Percentiles rank a stretch among this genome's conserved stretches.
Conservation (phyloP, 129 eudicot species). For the sunflower (Helianthus annuus) region DNA sequence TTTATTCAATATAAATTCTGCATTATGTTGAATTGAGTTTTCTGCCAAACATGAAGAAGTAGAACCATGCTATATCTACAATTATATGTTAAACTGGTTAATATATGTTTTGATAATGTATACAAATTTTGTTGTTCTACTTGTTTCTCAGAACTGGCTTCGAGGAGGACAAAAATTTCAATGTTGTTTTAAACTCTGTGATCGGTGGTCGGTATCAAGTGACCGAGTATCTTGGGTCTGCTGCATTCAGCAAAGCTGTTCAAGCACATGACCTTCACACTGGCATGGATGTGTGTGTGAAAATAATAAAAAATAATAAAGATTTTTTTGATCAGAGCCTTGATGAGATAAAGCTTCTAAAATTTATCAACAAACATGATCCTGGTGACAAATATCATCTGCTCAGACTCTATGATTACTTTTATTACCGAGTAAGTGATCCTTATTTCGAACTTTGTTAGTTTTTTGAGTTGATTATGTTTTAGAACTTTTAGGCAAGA, state of each 20-base stretch:
- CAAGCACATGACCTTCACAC: constrained; percentile 98
- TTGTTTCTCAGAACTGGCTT: constrained; percentile 84
- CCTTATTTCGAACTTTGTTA: background rate
- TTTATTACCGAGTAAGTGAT: constrained; percentile 88
- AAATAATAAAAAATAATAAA: constrained; percentile 92
- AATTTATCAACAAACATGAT: constrained; percentile 93
- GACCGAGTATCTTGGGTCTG: constrained; percentile 98
- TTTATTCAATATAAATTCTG: background rate
- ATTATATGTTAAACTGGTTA: constrained; percentile 11
- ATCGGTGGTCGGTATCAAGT: constrained; percentile 98
- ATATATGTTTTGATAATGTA: background rate
- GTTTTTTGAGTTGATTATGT: constrained; percentile 5
- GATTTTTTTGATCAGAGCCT: constrained; percentile 99
- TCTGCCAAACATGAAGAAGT: constrained; percentile 3
- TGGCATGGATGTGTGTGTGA: constrained; percentile 99
- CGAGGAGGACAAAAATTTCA: constrained; percentile 98
- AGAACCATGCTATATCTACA: constrained; percentile 11
- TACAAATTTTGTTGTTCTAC: background rate
- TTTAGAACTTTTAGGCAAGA: constrained; percentile 1
- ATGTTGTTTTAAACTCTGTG: constrained; percentile 87
- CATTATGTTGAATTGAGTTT: background rate
- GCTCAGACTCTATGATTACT: constrained; percentile 96
- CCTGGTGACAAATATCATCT: constrained; percentile 93
- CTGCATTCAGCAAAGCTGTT: constrained; percentile 99
- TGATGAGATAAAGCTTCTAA: constrained; percentile 98